These are phyloP conservation scores for Aspergillus panamensis DNA, from an alignment of 495 filamentous ascomycete species.

Conservation along the genomic window DNA sequence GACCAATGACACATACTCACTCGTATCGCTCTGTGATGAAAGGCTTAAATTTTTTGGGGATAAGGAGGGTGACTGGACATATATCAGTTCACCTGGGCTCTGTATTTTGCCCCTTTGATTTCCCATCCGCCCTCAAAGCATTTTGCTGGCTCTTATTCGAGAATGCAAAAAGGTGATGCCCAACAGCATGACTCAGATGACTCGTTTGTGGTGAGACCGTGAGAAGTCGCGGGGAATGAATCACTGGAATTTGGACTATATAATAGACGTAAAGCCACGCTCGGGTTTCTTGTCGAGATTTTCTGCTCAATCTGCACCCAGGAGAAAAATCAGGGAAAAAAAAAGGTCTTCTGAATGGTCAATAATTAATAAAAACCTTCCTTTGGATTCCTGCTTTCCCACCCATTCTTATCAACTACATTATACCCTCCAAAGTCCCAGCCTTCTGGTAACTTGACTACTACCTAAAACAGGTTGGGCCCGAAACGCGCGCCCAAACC, in stretches of 20 bases:
- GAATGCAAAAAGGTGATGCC: constrained; percentile 12
- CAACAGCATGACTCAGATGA: constrained; percentile 19
- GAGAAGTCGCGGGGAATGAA: not conserved
- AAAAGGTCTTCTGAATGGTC: not conserved
- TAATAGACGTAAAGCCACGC: not conserved
- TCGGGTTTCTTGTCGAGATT: not conserved
- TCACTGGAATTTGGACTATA: not conserved
- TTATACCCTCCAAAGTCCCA: not conserved
- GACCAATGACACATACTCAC: constrained; percentile 13
- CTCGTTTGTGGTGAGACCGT: not conserved
- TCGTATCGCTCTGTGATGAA: not conserved
- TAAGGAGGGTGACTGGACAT: constrained; percentile 12
- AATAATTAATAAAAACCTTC: constrained; percentile 6
- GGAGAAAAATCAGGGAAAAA: not conserved
- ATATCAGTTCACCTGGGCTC: constrained; percentile 4
- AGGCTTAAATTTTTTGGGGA: not conserved
- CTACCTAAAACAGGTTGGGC: constrained; percentile 9
- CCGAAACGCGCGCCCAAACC: constrained; percentile 5
- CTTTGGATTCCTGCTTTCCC: not conserved
- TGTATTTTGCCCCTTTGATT: not conserved
- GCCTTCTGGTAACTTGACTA: constrained; percentile 7
- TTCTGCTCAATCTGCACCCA: not conserved
- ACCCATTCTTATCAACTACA: too few relatives aligned
- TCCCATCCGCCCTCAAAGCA: not conserved
- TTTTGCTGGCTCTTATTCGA: constrained; percentile 1